phyloP scores from a whole-genome alignment of 1,284 basidiomycete genomes.

The Fistulinella staudtii region DNA sequence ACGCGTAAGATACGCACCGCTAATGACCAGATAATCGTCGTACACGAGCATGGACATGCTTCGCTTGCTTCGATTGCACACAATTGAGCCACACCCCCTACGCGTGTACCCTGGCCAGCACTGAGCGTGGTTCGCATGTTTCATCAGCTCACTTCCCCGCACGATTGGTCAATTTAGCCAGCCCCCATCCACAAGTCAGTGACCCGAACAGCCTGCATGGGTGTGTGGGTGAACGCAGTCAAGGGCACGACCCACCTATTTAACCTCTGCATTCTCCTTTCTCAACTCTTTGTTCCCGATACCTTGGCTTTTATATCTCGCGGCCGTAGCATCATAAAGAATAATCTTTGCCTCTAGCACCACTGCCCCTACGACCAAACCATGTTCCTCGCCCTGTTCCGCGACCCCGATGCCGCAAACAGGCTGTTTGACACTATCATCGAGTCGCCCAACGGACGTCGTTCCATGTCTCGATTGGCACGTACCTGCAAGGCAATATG shows the following conservation, averaged over 20 bases:
- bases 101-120: constrained; percentile 27
- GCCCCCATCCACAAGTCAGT: constrained; percentile 33
- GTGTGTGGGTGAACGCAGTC: constrained; percentile 30
- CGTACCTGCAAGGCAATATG: constrained; percentile 68
- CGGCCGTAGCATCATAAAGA: constrained; percentile 27
- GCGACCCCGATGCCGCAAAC: constrained; percentile 56
- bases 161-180: constrained; percentile 27
- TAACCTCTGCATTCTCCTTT: constrained; percentile 32
- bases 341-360: constrained; percentile 32
- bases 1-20: constrained; percentile 11
- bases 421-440: constrained; percentile 67
- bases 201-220: constrained; percentile 20
- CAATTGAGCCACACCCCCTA: constrained; percentile 20
- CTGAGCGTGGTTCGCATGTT: constrained; percentile 27
- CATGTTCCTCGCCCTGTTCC: constrained; percentile 56
- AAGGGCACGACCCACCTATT: constrained; percentile 24
- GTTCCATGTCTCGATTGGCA: constrained; percentile 61
- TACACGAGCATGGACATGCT: constrained; percentile 4
- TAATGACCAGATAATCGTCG: constrained; percentile 9
- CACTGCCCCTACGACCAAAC: constrained; percentile 44
- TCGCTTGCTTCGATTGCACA: constrained; percentile 14
- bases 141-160: constrained; percentile 18
- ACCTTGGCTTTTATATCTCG: constrained; percentile 39
- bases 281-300: constrained; percentile 45
- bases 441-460: constrained; percentile 61